Evolutionary conservation across 148 eudicot species (phyloP).

Genomic region (Fallopia convolvulus): DNA sequence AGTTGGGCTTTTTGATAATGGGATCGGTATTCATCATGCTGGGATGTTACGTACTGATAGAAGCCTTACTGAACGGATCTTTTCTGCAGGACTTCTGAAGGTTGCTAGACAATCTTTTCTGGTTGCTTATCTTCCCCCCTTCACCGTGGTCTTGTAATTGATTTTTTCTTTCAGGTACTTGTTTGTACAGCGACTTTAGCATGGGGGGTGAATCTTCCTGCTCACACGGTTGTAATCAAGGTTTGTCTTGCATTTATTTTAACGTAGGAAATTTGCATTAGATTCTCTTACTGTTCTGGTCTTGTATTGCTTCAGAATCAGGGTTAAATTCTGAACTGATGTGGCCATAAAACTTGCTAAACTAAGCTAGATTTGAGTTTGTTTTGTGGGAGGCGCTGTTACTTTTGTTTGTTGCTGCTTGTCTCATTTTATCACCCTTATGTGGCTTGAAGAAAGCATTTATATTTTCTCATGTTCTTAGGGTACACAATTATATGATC

Average conservation of each 20-base stretch:
- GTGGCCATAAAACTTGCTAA: background rate
- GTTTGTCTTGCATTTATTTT: background rate
- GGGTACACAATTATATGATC: slow-evolving; percentile 98
- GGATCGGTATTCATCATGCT: slow-evolving; percentile 96
- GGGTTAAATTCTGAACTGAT: background rate
- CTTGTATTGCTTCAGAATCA: background rate
- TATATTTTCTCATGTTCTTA: slow-evolving; percentile 23
- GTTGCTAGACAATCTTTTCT: background rate
- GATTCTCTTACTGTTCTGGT: background rate
- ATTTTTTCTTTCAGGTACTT: slow-evolving; percentile 51
- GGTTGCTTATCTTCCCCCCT: background rate
- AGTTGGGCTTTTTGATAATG: slow-evolving; percentile 81
- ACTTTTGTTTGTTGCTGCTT: background rate
- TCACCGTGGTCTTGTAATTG: background rate
- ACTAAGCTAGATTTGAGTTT: background rate
- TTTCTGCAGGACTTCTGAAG: slow-evolving; percentile 81
- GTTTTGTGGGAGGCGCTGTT: background rate
- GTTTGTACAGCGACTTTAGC: slow-evolving; percentile 99
- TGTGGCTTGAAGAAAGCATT: slow-evolving; percentile 11
- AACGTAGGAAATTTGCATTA: background rate
- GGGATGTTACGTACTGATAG: slow-evolving; percentile 99
- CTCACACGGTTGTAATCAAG: slow-evolving; percentile 99
- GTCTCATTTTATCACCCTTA: background rate
- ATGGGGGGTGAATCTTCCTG: slow-evolving; percentile 99
- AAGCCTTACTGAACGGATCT: slow-evolving; percentile 87